Evolutionary conservation across 148 eudicot genomes (phyloP), one percentile per base, ranked within the genome.

Genomic region (Spergularia marina): DNA sequence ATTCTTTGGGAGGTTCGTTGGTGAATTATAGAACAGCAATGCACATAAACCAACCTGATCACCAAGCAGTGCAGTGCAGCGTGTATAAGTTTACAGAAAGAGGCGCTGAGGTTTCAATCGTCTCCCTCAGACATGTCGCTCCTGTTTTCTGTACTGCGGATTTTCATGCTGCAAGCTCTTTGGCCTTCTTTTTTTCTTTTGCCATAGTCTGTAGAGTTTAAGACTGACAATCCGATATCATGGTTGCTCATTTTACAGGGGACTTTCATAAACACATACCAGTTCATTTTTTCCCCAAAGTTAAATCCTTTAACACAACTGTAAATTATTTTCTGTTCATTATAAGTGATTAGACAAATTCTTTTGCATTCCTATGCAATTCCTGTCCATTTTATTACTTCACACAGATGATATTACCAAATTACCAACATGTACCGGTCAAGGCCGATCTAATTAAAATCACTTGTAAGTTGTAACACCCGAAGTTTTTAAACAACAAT

Each of bases 181-280:
- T 44, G n/a, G 62, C 15, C 16, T 23, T 64, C 69, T n/a, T 23
- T 23, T 23, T 23, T 62, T 49, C 74, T 49, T 78, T 75, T 52
- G n/a, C 11, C 74, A 59, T 70, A 78, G 78, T 20, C 74, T 70
- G 74, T 77, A 78, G 82, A 70, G 76, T 66, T 68, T 72, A 72
- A 66, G 66, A 74, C 73, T 76, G 68, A 72, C 34, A 58, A 65
- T 76, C 23, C 40, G 4, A 30, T 30, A 3, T 52, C 10, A 25
- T 65, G 10, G 16, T 16, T 25, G 18, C 12, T 30, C 5, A 12
- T 76, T 23, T 70, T 21, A 40, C 17, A n/a, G 73, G n/a, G 10
- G 49, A n/a, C 53, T 34, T 71, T 76, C 47, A 12, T 30, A 30
- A 30, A 51, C 36, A 16, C 34, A 41, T 63, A 63, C 18, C 41